Percentiles rank a stretch among this genome's conserved stretches.
Evolutionary conservation across 116 monocot genomes (phyloP).

Genomic region (Posidonia oceanica): DNA sequence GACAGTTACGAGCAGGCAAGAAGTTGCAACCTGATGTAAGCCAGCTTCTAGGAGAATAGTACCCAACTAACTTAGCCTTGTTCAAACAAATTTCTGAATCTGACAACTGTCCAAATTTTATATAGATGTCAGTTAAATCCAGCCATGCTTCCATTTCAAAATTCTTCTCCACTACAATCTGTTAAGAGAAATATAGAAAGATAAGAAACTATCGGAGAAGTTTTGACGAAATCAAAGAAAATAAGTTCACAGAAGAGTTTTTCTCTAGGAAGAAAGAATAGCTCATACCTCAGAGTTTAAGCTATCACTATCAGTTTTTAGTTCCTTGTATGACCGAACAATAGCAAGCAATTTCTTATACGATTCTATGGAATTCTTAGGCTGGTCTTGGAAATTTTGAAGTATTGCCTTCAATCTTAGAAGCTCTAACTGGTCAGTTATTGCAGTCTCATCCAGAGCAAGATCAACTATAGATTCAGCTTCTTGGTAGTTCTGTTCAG

Average conservation of each 20-base stretch:
- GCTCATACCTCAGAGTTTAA: slow-evolving; percentile 17
- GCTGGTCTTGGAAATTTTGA: slow-evolving; percentile 41
- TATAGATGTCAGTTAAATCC: slow-evolving; percentile 59
- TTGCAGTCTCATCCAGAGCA: slow-evolving; percentile 48
- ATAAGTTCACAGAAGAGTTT: no score
- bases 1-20: no score
- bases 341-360: slow-evolving; percentile 48
- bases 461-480: slow-evolving; percentile 66
- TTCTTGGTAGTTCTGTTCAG: slow-evolving; percentile 42
- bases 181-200: slow-evolving; percentile 5
- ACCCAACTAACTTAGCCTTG: slow-evolving; percentile 38
- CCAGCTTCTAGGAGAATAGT: slow-evolving; percentile 51
- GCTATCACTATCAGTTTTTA: not conserved
- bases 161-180: slow-evolving; percentile 19
- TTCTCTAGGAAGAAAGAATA: no score
- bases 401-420: slow-evolving; percentile 56
- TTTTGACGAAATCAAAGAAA: no score
- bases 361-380: slow-evolving; percentile 49
- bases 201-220: no score
- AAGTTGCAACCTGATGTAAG: slow-evolving; percentile 40
- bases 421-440: slow-evolving; percentile 36
- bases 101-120: slow-evolving; percentile 31
- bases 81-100: slow-evolving; percentile 62
- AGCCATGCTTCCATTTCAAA: slow-evolving; percentile 73
- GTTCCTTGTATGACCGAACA: slow-evolving; percentile 32